Percentiles rank a stretch among this genome's conserved stretches.
phyloP scores from a whole-genome alignment of 2,329 filamentous ascomycete species.

The Pseudogymnoascus sp. region DNA sequence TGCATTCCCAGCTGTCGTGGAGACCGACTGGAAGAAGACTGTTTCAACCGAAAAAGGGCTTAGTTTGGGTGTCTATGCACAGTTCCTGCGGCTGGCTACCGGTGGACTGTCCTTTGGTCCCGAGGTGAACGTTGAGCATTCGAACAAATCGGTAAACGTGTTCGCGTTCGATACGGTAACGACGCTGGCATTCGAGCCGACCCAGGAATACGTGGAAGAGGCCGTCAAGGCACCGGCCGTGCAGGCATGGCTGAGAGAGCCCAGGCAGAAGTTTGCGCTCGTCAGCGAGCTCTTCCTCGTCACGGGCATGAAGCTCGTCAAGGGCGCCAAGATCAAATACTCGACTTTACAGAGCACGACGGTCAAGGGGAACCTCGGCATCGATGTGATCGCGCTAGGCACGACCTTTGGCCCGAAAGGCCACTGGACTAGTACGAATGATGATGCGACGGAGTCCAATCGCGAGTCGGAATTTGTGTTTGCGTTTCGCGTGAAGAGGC shows the following conservation, averaged over 20 bases:
- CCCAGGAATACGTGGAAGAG: constrained; percentile 24
- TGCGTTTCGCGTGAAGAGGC: constrained; percentile 25
- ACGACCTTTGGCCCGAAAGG: constrained; percentile 24
- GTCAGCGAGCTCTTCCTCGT: constrained; percentile 22
- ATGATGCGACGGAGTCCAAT: constrained; percentile 23
- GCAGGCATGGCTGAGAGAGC: constrained; percentile 25
- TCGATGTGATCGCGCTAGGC: constrained; percentile 21
- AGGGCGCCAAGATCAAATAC: constrained; percentile 26
- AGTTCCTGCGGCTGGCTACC: constrained; percentile 27
- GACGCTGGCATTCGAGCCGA: constrained; percentile 26
- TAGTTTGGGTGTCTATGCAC: constrained; percentile 26
- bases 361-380: constrained; percentile 20
- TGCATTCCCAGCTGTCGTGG: constrained; percentile 20
- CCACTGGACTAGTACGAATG: constrained; percentile 23
- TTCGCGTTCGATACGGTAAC: constrained; percentile 27
- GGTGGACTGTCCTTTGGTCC: constrained; percentile 20
- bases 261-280: constrained; percentile 23
- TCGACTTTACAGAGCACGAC: constrained; percentile 22
- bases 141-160: constrained; percentile 18
- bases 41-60: constrained; percentile 23
- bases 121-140: constrained; percentile 23
- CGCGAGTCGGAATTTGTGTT: constrained; percentile 25
- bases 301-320: constrained; percentile 27
- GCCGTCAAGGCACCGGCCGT: constrained; percentile 25
- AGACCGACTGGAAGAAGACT: constrained; percentile 28